Evolutionary conservation across 2,329 filamentous ascomycete genomes (phyloP), one percentile per base, ranked within the genome.

Genomic region (Capronia americana): DNA sequence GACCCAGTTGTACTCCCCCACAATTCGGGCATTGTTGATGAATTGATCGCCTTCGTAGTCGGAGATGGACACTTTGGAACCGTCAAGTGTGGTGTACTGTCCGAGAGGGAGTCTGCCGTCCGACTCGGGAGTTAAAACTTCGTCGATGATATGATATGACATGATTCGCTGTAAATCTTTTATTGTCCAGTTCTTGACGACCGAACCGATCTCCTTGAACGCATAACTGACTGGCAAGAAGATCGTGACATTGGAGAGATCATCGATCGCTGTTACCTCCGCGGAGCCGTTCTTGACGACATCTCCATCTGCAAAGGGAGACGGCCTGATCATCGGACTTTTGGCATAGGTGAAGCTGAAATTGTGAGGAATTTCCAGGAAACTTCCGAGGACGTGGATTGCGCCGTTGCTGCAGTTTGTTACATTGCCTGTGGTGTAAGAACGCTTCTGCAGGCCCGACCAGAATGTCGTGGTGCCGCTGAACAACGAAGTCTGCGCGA

Each of bases 21-120:
- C 53, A 17, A 65, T 44, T n/a, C 32, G 26, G 30, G 63, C 63
- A 24, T 38, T 61, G 44, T 65, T 65, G 17, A 65, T 23, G 26
- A 57, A 65, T 17, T 20, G 28, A 51, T 56, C 6, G 32, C 34
- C 63, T 17, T 57, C 34, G 11, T 23, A 30, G 8, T 11, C 14
- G 8, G 30, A 46, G n/a, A 65, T 61, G 28, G 46, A 24, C 48
- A 65, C 11, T 6, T 51, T 24, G 11, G 63, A 44, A 8, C 63
- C 63, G 34, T 65, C 48, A 11, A 62, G 41, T 0, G 63, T 61
- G 38, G n/a, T 53, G 32, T 38, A 54, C 14, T 28, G 34, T 17
- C 44, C 41, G 4, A 20, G 14, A 20, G 51, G 51, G 7, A 55
- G 26, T n/a, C 1, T 30, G 51, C 23, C 23, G 26, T 20, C 8